Evolutionary conservation across 768 basidiomycete species (phyloP), one percentile per base, ranked within the genome.

Genomic region (Mycena albidolilacea): DNA sequence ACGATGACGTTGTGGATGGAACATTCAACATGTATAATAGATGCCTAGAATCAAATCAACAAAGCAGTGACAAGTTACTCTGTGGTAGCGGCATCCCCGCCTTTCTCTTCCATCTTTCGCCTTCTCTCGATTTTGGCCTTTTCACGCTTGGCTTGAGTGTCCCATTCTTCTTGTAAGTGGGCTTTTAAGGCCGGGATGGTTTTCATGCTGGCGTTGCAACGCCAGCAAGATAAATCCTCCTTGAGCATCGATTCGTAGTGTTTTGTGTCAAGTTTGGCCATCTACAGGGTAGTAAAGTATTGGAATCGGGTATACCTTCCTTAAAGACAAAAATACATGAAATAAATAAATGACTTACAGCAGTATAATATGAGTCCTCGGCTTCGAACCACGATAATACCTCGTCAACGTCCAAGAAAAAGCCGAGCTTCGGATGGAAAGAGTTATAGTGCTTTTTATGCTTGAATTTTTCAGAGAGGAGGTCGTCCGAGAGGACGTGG

Each of bases 361-460:
- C 81, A 19, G 81, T 77, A 77, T 85, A 92, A 78, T 86, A 91
- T 0, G 88, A 87, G 1, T 87, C 84, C 19, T 87, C 89, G 15
- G 89, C 89, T 38, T 93, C 93, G 71, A 95, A 92, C 95, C 95
- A 96, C 2, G 88, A 86, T 55, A 94, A 83, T n/a, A 97, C 92
- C 11, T 95, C 90, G 63, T 90, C 86, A 19, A 97, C 82, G 72
- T 91, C 88, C 3, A 97, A 78, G 82, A 97, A 97, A 83, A 95
- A 97, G 1, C 94, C 95, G 21, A 89, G 85, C 60, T 90, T 89
- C 0, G 96, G 96, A 77, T 94, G 92, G 82, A 97, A 98, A 7
- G 95, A 93, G 78, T 97, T 97, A 82, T 95, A 94, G 76, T 98
- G 97, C 78, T 93, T 94, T 85, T 97, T 98, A 67, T 85, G 88